These are phyloP conservation scores for Phlebiopsis gigantea DNA, from an alignment of 768 basidiomycete species.

Conservation along the genomic window DNA sequence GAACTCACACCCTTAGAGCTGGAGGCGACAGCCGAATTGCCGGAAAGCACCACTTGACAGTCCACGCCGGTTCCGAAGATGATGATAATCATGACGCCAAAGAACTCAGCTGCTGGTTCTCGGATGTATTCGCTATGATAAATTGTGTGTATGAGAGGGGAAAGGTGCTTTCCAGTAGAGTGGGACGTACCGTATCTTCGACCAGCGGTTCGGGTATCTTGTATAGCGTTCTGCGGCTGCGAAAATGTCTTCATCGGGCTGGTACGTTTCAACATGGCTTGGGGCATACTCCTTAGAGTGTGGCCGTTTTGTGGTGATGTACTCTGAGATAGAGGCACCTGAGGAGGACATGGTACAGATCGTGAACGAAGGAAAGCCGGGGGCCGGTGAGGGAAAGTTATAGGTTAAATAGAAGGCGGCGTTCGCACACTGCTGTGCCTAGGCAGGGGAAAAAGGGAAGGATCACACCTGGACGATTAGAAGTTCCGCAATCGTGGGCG, in stretches of 20 bases:
- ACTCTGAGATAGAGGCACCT: not conserved
- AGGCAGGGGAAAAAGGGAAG: not conserved
- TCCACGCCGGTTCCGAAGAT: conserved; percentile 14
- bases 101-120: conserved; percentile 47
- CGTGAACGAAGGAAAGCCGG: conserved; percentile 4
- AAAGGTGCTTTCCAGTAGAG: not conserved
- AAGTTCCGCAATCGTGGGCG: not conserved
- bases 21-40: conserved; percentile 8
- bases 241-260: not conserved
- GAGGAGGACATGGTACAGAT: conserved; percentile 2
- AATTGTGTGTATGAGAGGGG: not conserved
- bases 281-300: conserved; percentile 4
- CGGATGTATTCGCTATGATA: conserved; percentile 37
- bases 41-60: conserved; percentile 9
- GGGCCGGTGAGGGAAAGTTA: not conserved
- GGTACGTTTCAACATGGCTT: not conserved
- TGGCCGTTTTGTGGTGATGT: not conserved
- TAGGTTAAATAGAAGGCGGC: not conserved
- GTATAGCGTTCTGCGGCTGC: conserved; percentile 26
- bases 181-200: conserved; percentile 43
- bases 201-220: conserved; percentile 47
- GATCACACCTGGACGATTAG: not conserved
- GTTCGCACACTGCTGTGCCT: not conserved
- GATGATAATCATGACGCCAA: conserved; percentile 16
- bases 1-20: conserved; percentile 46